Evolutionary conservation across 768 basidiomycete species (phyloP), one percentile per base, ranked within the genome.

Genomic region (Nevesoporus exiguus): DNA sequence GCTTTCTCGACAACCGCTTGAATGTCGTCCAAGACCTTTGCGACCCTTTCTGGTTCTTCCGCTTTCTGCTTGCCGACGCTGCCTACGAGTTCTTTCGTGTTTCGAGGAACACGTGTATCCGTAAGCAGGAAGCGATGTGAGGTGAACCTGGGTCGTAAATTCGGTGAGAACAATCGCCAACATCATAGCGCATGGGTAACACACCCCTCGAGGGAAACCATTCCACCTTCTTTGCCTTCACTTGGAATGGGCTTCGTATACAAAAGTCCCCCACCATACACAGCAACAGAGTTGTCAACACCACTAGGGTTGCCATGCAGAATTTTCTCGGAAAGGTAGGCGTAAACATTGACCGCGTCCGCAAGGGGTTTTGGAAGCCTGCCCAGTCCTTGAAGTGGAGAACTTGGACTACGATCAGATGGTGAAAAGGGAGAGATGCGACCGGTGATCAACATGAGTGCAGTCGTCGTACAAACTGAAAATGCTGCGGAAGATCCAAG

Each of bases 231-330:
- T 73, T 76, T 84, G 47, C 80, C 83, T 58, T 88, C 66, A 11
- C 51, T 68, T 19, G 66, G 66, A 25, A 91, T 55, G 61, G 90
- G 76, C 52, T 90, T 83, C 17, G 88, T 90, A 73, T 96, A 99
- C 19, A 86, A 83, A 60, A 98, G 76, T 25, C 93, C 97, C 45
- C 96, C 96, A 19, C 97, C 97, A 65, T 86, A 90, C 0, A 93
- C 89, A 15, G 90, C 81, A 33, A 98, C 92, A 19, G 94, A 90
- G 70, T 99, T 98, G 69, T 99, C 97, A 22, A 99, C 90, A 9
- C 97, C 97, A 62, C 93, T 96, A 3, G 97, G 97, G 64, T 90
- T 98, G 0, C 97, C 97, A 68, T 99, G 97, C 47, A 98, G 74
- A 39, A 99, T 88, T 72, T 98, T 98, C 75, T 99, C 97, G 11